Evolutionary conservation across 129 eudicot genomes (phyloP).

Genomic region (Silybum marianum): DNA sequence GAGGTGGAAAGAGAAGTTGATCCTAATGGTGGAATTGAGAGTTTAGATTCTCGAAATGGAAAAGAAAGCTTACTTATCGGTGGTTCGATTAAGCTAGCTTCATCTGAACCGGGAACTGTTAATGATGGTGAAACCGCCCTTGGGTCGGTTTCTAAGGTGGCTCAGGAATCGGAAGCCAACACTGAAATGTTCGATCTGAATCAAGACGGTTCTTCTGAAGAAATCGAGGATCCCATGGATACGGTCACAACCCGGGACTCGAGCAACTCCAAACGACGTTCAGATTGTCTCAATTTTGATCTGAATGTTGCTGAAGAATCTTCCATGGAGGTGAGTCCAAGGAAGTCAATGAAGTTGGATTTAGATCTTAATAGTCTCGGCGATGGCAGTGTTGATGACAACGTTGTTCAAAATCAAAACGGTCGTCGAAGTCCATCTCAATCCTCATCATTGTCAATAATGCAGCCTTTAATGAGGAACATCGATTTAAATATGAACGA

Average conservation of each 20-base stretch:
- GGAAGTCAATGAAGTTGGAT: slow-evolving; percentile 40
- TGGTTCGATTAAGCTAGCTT: slow-evolving; percentile 30
- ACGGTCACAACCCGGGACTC: slow-evolving; percentile 24
- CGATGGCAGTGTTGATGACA: slow-evolving; percentile 49
- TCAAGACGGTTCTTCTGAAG: slow-evolving; percentile 47
- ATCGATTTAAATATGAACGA: slow-evolving; percentile 66
- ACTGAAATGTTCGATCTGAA: slow-evolving; percentile 57
- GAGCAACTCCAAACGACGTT: slow-evolving; percentile 36
- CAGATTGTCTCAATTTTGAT: slow-evolving; percentile 51
- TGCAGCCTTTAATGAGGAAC: slow-evolving; percentile 46
- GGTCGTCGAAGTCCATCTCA: slow-evolving; percentile 44
- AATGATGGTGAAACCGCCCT: slow-evolving; percentile 22
- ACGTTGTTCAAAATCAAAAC: slow-evolving; percentile 22
- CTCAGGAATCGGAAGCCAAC: slow-evolving; percentile 33
- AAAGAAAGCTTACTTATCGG: slow-evolving; percentile 21
- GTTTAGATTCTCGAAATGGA: slow-evolving; percentile 46
- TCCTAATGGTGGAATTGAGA: slow-evolving; percentile 29
- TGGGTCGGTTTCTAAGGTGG: slow-evolving; percentile 39
- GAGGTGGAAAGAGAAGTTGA: slow-evolving; percentile 68
- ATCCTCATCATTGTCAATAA: slow-evolving; percentile 57
- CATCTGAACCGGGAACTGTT: slow-evolving; percentile 6
- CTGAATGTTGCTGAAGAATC: slow-evolving; percentile 62
- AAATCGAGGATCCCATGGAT: slow-evolving; percentile 24
- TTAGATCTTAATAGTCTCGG: slow-evolving; percentile 54
- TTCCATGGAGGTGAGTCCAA: slow-evolving; percentile 39